Base-by-base conservation (phyloP, 148 eudicot species). In the Rheum nobile region DNA sequence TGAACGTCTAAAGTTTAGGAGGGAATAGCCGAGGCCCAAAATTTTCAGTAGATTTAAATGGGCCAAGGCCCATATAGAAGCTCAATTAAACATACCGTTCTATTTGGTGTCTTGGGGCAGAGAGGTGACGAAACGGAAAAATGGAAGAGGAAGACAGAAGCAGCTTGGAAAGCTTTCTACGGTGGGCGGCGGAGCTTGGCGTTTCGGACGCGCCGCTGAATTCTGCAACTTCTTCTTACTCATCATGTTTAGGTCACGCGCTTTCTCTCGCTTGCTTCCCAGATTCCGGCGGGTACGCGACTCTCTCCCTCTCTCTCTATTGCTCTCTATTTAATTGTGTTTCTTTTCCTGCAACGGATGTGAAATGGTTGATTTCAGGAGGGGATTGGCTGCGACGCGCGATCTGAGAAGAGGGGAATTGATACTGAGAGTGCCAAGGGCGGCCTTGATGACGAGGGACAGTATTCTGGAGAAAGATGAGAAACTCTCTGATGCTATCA, bases 361-460 rank as follows among this genome's bases (percentile, higher is more conserved):
- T 70, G 38, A 6, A 28, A 14, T 47, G 71, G 32, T 14, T 65
- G 70, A 8, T 32, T 83, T 80, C 81, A 94, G 98, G 84, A 86
- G 98, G 76, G 98, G 98, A 32, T 86, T 94, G 75, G 97, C 80
- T 8, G 93, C 98, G 32, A 86, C 65, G 1, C 96, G 98, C 65
- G 90, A 84, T 68, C 85, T 94, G 72, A 74, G 76, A 9, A 89
- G 82, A 81, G 98, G 98, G 24, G 98, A 94, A 74, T 78, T 91
- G 79, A 85, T 94, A 65, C 81, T 94, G 6, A 94, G 88, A 79
- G 98, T 88, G 21, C 98, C 97, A 1, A 87, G 88, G 75, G 76
- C 75, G 13, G 89, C 89, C 44, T 72, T 94, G 55, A 76, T 94
- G 87, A 89, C 90, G 0, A 87, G 75, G 26, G 81, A 88, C 39